A percentile compares a stretch with the other conserved stretches of the same genome.
Conservation (phyloP, 768 basidiomycete species). For the Suillus subaureus region DNA sequence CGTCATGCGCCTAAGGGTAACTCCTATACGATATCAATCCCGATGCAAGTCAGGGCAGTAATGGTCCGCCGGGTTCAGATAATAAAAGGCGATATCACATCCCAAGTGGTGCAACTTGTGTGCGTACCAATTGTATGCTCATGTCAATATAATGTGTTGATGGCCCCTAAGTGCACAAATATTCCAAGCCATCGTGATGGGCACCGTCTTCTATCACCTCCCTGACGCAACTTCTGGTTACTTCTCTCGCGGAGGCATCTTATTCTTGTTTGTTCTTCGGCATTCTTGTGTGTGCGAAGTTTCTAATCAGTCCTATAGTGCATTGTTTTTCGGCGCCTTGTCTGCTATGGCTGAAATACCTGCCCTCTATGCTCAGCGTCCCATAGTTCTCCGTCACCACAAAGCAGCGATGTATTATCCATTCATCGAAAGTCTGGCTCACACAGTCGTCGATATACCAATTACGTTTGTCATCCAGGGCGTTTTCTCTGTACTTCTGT, state of each 20-base stretch:
- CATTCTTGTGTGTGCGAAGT: conserved; percentile 1
- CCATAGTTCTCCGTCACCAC: conserved; percentile 46
- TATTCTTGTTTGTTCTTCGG: conserved; percentile 67
- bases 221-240: conserved; percentile 36
- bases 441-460: conserved; percentile 51
- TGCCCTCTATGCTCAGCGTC: conserved; percentile 46
- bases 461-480: conserved; percentile 39
- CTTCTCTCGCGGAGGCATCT: conserved; percentile 74
- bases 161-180: conserved; percentile 38
- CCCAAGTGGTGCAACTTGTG: conserved; percentile 34
- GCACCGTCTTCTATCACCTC: conserved; percentile 49
- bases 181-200: conserved; percentile 35
- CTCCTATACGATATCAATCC: conserved; percentile 52
- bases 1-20: conserved; percentile 45
- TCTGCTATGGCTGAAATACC: conserved; percentile 62
- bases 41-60: conserved; percentile 49
- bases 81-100: conserved; percentile 40
- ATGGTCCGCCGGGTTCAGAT: conserved; percentile 50
- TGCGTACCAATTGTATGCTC: conserved; percentile 19
- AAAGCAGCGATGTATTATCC: conserved; percentile 54
- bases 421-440: conserved; percentile 47
- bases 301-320: conserved; percentile 33
- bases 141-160: conserved; percentile 10
- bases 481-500: conserved; percentile 47
- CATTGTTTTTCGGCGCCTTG: conserved; percentile 60